Evolutionary conservation across 169 alveolate genomes (phyloP), one percentile per base, ranked within the genome.

Genomic region (Eimeria falciformis): DNA sequence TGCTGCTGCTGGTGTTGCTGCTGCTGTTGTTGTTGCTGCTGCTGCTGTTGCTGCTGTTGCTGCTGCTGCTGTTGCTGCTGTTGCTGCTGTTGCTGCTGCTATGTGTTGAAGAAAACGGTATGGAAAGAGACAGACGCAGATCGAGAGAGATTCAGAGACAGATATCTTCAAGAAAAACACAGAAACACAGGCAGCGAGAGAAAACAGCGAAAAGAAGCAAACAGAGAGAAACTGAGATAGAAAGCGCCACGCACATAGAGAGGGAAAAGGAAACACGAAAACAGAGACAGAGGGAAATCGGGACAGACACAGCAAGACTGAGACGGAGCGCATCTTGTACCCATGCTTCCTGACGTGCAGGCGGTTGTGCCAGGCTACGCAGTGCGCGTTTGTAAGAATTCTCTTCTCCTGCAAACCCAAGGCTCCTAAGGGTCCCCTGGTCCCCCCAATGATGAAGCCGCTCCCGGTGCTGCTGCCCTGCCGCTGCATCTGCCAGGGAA

Each of bases 401-500:
- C 27, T 47, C 3, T 58, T 58, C 14, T 18, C 73, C 46, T 46
- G 71, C 29, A 43, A 40, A 18, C 25, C 62, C 29, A 5, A 58
- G n/a, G n/a, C n/a, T n/a, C n/a, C n/a, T n/a, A n/a, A n/a, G n/a
- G n/a, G n/a, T 43, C 85, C 69, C 25, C 73, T 58, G 33, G 71
- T n/a, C 40, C 79, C 27, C 43, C n/a, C 47, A 21, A 18, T 58
- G 33, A 86, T 55, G 86, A 86, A 75, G 25, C 69, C 85, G 37
- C 93, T 94, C 91, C 98, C 98, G 6, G 96, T 96, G 91, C 95
- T 81, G 55, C 93, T 95, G 56, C 93, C 93, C 58, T 95, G 98
- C 37, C 96, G 91, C 78, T 95, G 93, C 96, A 95, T 96, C 23
- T 95, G 97, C 98, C 98, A 96, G 3, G 97, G 96, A 85, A 93